phyloP scores from a whole-genome alignment of 1,284 basidiomycete species.

The Cutaneotrichosporon sp. region DNA sequence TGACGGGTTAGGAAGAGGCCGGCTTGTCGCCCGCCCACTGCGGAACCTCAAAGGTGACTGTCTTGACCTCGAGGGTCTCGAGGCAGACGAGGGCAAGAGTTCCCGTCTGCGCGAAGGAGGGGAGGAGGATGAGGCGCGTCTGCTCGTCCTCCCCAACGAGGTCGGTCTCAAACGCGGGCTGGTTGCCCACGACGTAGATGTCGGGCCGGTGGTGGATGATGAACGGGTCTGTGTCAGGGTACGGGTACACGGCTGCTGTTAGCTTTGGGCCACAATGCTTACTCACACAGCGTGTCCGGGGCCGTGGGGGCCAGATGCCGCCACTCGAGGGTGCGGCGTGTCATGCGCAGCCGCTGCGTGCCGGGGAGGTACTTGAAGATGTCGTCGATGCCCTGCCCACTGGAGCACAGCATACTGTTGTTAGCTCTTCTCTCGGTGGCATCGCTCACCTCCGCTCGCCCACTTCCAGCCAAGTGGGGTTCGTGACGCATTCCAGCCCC shows the following conservation, averaged over 20 bases:
- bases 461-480: slow-evolving; percentile 79
- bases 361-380: slow-evolving; percentile 78
- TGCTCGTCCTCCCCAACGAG: slow-evolving; percentile 58
- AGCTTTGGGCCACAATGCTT: neutral
- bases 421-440: slow-evolving; percentile 42
- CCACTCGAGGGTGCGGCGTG: slow-evolving; percentile 83
- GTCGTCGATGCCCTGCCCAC: slow-evolving; percentile 92
- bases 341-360: slow-evolving; percentile 65
- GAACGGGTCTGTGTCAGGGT: slow-evolving; percentile 85
- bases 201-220: slow-evolving; percentile 80
- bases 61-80: slow-evolving; percentile 59
- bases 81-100: slow-evolving; percentile 66
- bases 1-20: neutral
- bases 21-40: slow-evolving; percentile 42
- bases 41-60: slow-evolving; percentile 52
- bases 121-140: slow-evolving; percentile 77
- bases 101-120: slow-evolving; percentile 71
- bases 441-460: slow-evolving; percentile 49
- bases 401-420: slow-evolving; percentile 71
- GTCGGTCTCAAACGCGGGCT: slow-evolving; percentile 76
- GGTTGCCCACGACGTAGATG: slow-evolving; percentile 90
- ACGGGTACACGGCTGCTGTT: slow-evolving; percentile 82
- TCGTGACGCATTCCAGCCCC: slow-evolving; percentile 76
- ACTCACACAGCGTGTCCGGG: slow-evolving; percentile 84
- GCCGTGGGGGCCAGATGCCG: slow-evolving; percentile 96